Percentiles rank a stretch among this genome's conserved stretches.
Evolutionary conservation across 768 basidiomycete species (phyloP).

Genomic region (Pseudohyphozyma bogoriensis): DNA sequence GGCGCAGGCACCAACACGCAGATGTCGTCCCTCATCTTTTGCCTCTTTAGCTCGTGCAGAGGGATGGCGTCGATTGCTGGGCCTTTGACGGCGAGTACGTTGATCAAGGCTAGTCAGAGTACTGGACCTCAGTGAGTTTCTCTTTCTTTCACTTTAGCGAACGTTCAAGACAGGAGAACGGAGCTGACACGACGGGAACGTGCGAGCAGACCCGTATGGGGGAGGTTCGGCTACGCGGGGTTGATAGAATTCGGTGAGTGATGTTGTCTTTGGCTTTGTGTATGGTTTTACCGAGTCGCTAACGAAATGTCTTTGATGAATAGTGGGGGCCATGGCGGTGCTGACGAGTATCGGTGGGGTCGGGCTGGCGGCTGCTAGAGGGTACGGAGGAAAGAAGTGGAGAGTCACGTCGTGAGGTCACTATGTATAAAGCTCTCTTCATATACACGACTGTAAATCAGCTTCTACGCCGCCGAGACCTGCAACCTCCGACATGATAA

Average conservation of each 20-base stretch:
- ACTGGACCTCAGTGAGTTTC: not conserved
- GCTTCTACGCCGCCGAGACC: too few relatives aligned
- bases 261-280: not conserved
- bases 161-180: not conserved
- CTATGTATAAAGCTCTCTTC: too few relatives aligned
- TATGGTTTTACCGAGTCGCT: too few relatives aligned
- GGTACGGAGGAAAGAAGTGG: too few relatives aligned
- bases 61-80: conserved; percentile 14
- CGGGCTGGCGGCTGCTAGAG: too few relatives aligned
- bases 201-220: not conserved
- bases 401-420: too few relatives aligned
- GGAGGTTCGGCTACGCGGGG: not conserved
- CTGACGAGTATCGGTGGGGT: not conserved
- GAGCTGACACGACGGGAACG: not conserved
- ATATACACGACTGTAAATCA: too few relatives aligned
- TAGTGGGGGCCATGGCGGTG: not conserved
- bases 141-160: not conserved
- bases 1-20: conserved; percentile 7
- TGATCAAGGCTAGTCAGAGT: not conserved
- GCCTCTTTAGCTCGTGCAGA: conserved; percentile 8
- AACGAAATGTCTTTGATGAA: not conserved
- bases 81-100: conserved; percentile 5
- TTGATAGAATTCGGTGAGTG: not conserved
- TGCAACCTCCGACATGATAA: too few relatives aligned
- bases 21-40: conserved; percentile 10